Conservation (phyloP, 2,329 filamentous ascomycete species). For the Tolypocladium inflatum region DNA sequence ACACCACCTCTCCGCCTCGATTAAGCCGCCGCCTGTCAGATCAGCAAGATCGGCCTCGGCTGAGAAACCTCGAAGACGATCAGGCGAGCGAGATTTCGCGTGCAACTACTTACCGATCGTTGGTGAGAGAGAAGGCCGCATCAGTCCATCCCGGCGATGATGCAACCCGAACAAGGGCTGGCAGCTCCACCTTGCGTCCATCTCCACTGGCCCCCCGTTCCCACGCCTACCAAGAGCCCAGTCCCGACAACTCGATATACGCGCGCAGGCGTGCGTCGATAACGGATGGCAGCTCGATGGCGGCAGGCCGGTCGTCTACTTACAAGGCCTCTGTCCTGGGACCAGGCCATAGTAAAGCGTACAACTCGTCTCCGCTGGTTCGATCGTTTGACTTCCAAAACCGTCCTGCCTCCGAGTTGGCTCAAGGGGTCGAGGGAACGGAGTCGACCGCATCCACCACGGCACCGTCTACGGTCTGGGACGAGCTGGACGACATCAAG, state of each 20-base stretch:
- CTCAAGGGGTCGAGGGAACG: slow-evolving; percentile 53
- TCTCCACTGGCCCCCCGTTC: slow-evolving; percentile 41
- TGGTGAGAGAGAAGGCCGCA: slow-evolving; percentile 32
- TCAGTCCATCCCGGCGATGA: slow-evolving; percentile 28
- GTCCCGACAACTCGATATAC: slow-evolving; percentile 16
- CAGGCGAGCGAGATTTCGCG: slow-evolving; percentile 29
- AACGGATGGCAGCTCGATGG: slow-evolving; percentile 32
- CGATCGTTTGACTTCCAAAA: slow-evolving; percentile 25
- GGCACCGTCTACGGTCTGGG: slow-evolving; percentile 91
- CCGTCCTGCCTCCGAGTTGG: slow-evolving; percentile 16
- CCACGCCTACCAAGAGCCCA: slow-evolving; percentile 35
- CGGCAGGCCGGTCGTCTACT: slow-evolving; percentile 31
- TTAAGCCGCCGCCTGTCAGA: slow-evolving; percentile 46
- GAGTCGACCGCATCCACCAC: slow-evolving; percentile 84
- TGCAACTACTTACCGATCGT: slow-evolving; percentile 33
- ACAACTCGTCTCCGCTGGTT: slow-evolving; percentile 52
- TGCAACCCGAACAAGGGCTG: slow-evolving; percentile 20
- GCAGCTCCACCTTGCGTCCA: slow-evolving; percentile 24
- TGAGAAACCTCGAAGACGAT: slow-evolving; percentile 33
- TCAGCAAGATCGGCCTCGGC: slow-evolving; percentile 36
- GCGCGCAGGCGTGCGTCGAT: slow-evolving; percentile 32
- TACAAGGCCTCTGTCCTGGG: slow-evolving; percentile 25
- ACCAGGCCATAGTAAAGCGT: slow-evolving; percentile 23
- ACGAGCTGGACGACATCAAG: slow-evolving; percentile 92
- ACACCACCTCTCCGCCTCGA: slow-evolving; percentile 40